Conservation (phyloP, 2,329 filamentous ascomycete species). For the Fusarium redolens region DNA sequence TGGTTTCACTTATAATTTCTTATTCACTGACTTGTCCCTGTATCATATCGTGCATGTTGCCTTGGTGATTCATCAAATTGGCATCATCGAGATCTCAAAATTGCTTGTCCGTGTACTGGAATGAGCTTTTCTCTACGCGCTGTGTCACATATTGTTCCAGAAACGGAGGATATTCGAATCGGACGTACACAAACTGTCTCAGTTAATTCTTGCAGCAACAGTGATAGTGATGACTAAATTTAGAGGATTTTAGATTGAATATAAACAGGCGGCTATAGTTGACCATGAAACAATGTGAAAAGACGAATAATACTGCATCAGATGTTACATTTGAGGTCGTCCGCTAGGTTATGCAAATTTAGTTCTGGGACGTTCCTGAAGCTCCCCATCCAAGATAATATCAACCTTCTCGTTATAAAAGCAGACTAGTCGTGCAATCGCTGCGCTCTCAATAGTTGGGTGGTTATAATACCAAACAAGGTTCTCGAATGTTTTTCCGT, state of each 20-base stretch:
- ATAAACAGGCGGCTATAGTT: too few relatives aligned
- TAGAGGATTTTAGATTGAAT: too few relatives aligned
- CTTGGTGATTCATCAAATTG: conserved; percentile 6
- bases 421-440: conserved; percentile 67
- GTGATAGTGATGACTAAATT: neutral
- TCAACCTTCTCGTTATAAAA: conserved; percentile 78
- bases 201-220: too few relatives aligned
- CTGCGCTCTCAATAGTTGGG: conserved; percentile 66
- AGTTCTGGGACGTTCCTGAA: conserved; percentile 47
- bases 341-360: conserved; percentile 32
- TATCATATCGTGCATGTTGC: neutral
- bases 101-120: neutral
- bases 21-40: neutral
- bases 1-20: conserved; percentile 16
- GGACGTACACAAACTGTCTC: neutral
- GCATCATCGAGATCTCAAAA: neutral
- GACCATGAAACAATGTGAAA: neutral
- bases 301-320: neutral
- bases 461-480: conserved; percentile 72
- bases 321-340: neutral
- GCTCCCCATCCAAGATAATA: conserved; percentile 65
- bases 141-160: neutral
- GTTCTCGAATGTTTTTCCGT: conserved; percentile 59
- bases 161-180: neutral
- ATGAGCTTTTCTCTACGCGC: neutral